These are phyloP conservation scores for Verticillium alfalfae DNA, from an alignment of 2,329 filamentous ascomycete species.

Conservation along the genomic window DNA sequence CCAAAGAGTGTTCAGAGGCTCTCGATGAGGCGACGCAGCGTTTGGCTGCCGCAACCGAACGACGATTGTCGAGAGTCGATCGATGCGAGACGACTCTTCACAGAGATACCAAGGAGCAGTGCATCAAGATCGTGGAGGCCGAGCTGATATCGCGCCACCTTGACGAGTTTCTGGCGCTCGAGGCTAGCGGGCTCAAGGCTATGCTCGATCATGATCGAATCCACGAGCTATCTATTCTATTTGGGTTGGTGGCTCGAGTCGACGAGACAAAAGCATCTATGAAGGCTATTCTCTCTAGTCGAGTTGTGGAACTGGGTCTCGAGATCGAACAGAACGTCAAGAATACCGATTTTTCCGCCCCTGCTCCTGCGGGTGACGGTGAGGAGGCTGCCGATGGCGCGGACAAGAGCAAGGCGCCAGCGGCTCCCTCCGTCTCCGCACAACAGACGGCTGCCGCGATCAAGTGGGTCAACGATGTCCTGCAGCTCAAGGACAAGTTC, in stretches of 20 bases:
- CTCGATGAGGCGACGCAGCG: conserved; percentile 74
- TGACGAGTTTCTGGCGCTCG: conserved; percentile 75
- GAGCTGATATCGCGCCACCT: conserved; percentile 76
- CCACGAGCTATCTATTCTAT: conserved; percentile 75
- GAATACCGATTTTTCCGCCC: conserved; percentile 47
- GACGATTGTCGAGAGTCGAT: conserved; percentile 71
- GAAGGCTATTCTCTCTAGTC: conserved; percentile 63
- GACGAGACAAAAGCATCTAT: conserved; percentile 68
- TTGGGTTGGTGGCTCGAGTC: conserved; percentile 71
- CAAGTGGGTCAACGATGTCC: conserved; percentile 90
- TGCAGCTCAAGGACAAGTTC: conserved; percentile 83
- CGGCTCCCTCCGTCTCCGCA: conserved; percentile 50
- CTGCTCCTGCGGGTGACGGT: conserved; percentile 27
- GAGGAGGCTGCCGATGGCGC: conserved; percentile 41
- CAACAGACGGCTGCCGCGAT: conserved; percentile 83
- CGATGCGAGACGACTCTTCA: conserved; percentile 81
- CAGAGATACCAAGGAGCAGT: conserved; percentile 63
- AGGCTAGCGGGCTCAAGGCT: conserved; percentile 73
- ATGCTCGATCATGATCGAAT: conserved; percentile 90
- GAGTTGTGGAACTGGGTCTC: conserved; percentile 72
- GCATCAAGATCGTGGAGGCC: conserved; percentile 71
- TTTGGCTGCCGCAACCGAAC: conserved; percentile 75
- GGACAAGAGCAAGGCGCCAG: conserved; percentile 36
- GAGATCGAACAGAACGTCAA: conserved; percentile 71
- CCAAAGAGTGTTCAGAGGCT: conserved; percentile 65